Conservation (phyloP, 768 basidiomycete genomes). For the Mycena capillaripes region DNA sequence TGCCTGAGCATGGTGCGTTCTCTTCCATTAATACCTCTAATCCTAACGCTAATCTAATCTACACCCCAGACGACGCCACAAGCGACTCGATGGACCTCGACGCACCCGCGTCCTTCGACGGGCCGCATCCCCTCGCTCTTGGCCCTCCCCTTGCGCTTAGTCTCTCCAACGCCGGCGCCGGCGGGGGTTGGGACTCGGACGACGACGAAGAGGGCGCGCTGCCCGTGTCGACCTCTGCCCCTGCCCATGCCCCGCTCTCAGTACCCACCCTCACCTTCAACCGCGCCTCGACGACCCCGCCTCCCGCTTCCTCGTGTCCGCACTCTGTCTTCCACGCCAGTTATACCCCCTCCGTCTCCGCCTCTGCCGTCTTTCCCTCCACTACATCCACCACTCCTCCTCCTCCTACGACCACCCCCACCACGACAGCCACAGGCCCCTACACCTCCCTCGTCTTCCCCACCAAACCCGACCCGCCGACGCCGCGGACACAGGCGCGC, state of each 20-base stretch:
- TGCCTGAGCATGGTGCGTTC: constrained; percentile 13
- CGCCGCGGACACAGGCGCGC: constrained; percentile 49
- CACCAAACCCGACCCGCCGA: constrained; percentile 63
- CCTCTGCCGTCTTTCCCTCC: neutral
- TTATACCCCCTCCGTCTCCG: neutral
- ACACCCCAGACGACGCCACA: neutral
- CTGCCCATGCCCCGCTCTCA: no score
- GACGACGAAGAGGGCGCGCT: constrained; percentile 23
- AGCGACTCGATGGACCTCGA: constrained; percentile 38
- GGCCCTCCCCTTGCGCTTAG: neutral
- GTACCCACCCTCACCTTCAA: no score
- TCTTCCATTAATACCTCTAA: neutral
- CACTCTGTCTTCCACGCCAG: no score
- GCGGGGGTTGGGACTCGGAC: constrained; percentile 26
- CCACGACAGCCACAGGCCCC: neutral
- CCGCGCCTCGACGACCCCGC: no score
- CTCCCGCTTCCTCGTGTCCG: no score
- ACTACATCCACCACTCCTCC: neutral
- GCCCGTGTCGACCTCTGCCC: neutral
- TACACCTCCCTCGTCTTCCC: constrained; percentile 41
- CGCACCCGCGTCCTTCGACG: constrained; percentile 28
- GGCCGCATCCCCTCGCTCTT: neutral
- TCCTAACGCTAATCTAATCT: neutral
- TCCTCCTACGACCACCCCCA: no score
- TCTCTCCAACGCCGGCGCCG: no score